Conservation (phyloP, 176 grass and related monocot species). For the Elymus sibiricus region DNA sequence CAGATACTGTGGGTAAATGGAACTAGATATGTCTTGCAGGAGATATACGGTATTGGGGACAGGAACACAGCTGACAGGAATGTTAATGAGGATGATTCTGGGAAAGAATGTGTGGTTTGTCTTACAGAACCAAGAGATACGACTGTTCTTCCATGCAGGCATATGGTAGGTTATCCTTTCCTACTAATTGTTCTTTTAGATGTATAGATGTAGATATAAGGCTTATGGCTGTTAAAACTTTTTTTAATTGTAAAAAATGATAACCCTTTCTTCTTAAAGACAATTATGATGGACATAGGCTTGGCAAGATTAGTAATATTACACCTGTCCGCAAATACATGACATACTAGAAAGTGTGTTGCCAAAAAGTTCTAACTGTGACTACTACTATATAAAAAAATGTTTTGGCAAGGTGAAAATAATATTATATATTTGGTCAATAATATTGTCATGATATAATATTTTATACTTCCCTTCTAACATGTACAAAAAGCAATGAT, state of each 20-base stretch:
- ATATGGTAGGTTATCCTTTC: conserved; percentile 53
- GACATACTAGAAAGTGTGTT: neutral
- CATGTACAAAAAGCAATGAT: neutral
- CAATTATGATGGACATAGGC: neutral
- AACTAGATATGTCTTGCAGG: conserved; percentile 61
- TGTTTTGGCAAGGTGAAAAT: neutral
- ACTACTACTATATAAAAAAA: neutral
- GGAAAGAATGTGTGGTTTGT: conserved; percentile 71
- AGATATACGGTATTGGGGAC: conserved; percentile 61
- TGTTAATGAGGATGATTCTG: conserved; percentile 41
- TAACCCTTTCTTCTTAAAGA: neutral
- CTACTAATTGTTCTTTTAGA: neutral
- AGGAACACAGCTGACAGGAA: conserved; percentile 36
- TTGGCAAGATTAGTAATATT: neutral
- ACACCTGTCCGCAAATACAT: neutral
- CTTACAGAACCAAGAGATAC: conserved; percentile 66
- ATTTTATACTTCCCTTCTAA: neutral
- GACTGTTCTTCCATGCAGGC: conserved; percentile 61
- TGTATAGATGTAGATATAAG: neutral
- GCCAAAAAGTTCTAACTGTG: neutral
- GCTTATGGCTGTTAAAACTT: neutral
- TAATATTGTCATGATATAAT: neutral
- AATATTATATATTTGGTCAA: too few species aligned
- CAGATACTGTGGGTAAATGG: conserved; percentile 61
- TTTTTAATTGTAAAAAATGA: neutral